Evolutionary conservation across 1,139 yeast species (phyloP), one percentile per base, ranked within the genome.

Genomic region (Arxiozyma bovina): DNA sequence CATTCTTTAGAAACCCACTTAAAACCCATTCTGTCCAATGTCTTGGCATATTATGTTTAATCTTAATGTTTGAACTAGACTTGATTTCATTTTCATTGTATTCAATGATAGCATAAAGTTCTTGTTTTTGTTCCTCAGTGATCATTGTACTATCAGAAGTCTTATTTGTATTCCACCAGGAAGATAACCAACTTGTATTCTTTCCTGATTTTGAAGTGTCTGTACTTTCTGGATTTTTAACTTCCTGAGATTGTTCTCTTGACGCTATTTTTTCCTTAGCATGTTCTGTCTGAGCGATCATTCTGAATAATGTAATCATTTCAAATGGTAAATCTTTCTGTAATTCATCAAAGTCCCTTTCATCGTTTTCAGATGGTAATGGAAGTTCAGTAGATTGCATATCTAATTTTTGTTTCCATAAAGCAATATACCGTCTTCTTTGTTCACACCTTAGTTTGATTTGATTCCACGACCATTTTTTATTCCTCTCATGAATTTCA

Each of bases 41-140:
- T 52, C 82, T 78, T 0, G 97, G 96, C 1, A 87, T 66, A 59
- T 85, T 86, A 15, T 85, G 73, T 0, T 83, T 72, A 0, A 75
- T 60, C 22, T 44, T 34, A 4, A 44, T 17, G 9, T 38, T 40
- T 12, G 55, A 21, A 27, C 27, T 52, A 18, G 42, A 44, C 0
- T 80, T 64, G 0, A 79, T 77, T 53, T 79, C 76, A 34, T 80
- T 74, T 58, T 90, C 96, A 63, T 90, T 88, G 72, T 86, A 91
- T 58, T 91, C 99, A 60, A 94, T 93, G 0, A 97, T 96, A 58
- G 89, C 96, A 66, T 89, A 91, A 18, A 93, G 76, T 54, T 94
- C 99, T 66, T 89, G 77, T 59, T 84, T 75, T 62, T 87, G 93
- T 58, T 84, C 89, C 25, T 83, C 87, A 1, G 82, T 75, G 61